These are phyloP conservation scores for Quercus suber DNA, from an alignment of 306 rosid genomes.

Conservation along the genomic window DNA sequence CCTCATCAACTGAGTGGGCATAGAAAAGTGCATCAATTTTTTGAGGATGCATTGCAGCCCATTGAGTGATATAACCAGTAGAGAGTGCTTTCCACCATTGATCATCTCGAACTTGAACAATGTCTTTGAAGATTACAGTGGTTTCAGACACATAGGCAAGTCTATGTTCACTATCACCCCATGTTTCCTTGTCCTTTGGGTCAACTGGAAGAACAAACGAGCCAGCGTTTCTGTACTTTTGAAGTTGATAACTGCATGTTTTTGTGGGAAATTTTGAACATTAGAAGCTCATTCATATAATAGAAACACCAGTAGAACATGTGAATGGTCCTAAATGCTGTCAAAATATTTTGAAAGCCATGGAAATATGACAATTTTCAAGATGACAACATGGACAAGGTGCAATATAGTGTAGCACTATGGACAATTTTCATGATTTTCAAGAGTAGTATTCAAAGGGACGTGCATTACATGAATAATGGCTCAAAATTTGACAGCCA, in stretches of 20 bases:
- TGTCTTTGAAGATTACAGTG: slow-evolving; percentile 91
- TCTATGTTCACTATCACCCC: slow-evolving; percentile 99
- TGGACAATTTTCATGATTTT: too few species aligned
- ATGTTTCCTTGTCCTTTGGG: slow-evolving; percentile 84
- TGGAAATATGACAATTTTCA: background rate
- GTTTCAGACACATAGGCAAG: slow-evolving; percentile 96
- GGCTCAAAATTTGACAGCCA: too few species aligned
- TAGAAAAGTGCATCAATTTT: slow-evolving; percentile 87
- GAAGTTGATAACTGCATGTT: slow-evolving; percentile 80
- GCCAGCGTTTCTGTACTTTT: slow-evolving; percentile 85
- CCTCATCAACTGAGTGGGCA: slow-evolving; percentile 79
- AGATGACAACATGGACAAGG: background rate
- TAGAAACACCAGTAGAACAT: background rate
- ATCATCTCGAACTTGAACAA: slow-evolving; percentile 89
- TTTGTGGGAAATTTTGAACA: background rate
- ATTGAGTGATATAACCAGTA: slow-evolving; percentile 80
- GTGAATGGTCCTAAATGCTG: too few species aligned
- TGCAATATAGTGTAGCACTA: too few species aligned
- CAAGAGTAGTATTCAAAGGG: too few species aligned
- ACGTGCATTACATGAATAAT: too few species aligned
- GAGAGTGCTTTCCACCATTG: slow-evolving; percentile 99
- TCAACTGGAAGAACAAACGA: slow-evolving; percentile 90
- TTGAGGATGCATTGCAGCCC: slow-evolving; percentile 98
- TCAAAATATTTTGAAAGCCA: too few species aligned
- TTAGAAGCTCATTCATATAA: background rate